phyloP scores from a whole-genome alignment of 768 basidiomycete species.

The Rhodotorula taiwanensis region DNA sequence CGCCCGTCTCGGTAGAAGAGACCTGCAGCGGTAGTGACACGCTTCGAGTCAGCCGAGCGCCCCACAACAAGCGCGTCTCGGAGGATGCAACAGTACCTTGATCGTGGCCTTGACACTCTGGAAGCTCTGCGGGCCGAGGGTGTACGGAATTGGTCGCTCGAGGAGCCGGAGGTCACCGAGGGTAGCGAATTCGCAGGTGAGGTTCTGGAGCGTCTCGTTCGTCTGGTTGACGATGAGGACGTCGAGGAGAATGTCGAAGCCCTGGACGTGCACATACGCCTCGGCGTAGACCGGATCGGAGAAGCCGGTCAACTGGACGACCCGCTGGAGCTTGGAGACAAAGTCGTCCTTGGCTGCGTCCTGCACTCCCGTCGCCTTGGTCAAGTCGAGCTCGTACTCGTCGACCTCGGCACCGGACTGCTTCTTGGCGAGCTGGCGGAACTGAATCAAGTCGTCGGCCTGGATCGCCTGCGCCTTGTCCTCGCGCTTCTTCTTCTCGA shows the following conservation, averaged over 20 bases:
- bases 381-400: conserved; percentile 84
- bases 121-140: conserved; percentile 92
- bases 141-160: conserved; percentile 87
- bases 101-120: conserved; percentile 98
- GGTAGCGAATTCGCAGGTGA: conserved; percentile 94
- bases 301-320: conserved; percentile 58
- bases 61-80: too few species aligned
- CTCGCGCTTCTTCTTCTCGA: conserved; percentile 83
- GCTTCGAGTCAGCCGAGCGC: background rate
- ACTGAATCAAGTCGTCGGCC: conserved; percentile 83
- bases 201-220: conserved; percentile 83
- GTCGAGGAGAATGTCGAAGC: conserved; percentile 92
- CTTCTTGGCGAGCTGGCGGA: conserved; percentile 95
- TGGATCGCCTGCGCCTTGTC: conserved; percentile 65
- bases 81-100: conserved; percentile 55
- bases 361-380: conserved; percentile 74
- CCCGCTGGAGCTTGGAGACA: conserved; percentile 34
- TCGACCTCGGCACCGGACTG: conserved; percentile 61
- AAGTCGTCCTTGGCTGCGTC: conserved; percentile 57
- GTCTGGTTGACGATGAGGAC: conserved; percentile 97
- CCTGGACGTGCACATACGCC: conserved; percentile 93
- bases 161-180: conserved; percentile 94
- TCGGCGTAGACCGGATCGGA: conserved; percentile 98
- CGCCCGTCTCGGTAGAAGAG: conserved; percentile 95
- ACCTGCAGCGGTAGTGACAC: conserved; percentile 47